phyloP scores from a whole-genome alignment of 2,329 filamentous ascomycete genomes.

The Verticillium tricorpus region DNA sequence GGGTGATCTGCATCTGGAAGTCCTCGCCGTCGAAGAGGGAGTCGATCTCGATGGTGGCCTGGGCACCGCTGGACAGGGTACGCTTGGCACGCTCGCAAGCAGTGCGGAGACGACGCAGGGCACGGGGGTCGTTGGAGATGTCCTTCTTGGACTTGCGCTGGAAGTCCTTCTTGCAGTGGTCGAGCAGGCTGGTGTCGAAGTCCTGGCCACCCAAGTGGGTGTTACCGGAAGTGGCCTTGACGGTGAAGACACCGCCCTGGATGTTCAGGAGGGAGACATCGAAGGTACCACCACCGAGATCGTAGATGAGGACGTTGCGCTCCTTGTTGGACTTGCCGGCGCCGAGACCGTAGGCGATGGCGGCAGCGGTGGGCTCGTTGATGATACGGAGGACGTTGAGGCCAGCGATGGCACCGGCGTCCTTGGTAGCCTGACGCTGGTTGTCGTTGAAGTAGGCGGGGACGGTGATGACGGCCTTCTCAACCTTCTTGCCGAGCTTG shows the following conservation, averaged over 20 bases:
- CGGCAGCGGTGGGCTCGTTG: slow-evolving; percentile 98
- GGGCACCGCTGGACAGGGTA: slow-evolving; percentile 93
- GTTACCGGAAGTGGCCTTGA: slow-evolving; percentile 97
- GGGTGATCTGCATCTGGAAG: slow-evolving; percentile 95
- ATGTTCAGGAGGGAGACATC: slow-evolving; percentile 99
- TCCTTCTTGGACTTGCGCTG: slow-evolving; percentile 75
- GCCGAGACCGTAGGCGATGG: slow-evolving; percentile 97
- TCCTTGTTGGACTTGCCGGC: slow-evolving; percentile 94
- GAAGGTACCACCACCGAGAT: slow-evolving; percentile 99
- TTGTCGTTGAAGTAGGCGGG: slow-evolving; percentile 99
- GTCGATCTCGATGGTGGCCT: slow-evolving; percentile 98
- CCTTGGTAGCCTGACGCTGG: slow-evolving; percentile 99
- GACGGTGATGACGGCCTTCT: slow-evolving; percentile 98
- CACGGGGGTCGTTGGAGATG: slow-evolving; percentile 78
- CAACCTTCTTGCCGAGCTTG: slow-evolving; percentile 98
- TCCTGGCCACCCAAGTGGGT: slow-evolving; percentile 94
- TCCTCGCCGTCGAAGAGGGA: slow-evolving; percentile 97
- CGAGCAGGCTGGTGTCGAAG: slow-evolving; percentile 93
- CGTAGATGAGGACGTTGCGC: slow-evolving; percentile 98
- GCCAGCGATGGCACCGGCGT: slow-evolving; percentile 94
- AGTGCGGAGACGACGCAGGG: slow-evolving; percentile 91
- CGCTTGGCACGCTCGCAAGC: slow-evolving; percentile 99
- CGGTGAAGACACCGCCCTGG: slow-evolving; percentile 98
- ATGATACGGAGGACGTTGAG: slow-evolving; percentile 99
- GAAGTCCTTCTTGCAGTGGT: slow-evolving; percentile 97